phyloP scores from a whole-genome alignment of 352 stramenopile genomes.

The Globisporangium alternatum region DNA sequence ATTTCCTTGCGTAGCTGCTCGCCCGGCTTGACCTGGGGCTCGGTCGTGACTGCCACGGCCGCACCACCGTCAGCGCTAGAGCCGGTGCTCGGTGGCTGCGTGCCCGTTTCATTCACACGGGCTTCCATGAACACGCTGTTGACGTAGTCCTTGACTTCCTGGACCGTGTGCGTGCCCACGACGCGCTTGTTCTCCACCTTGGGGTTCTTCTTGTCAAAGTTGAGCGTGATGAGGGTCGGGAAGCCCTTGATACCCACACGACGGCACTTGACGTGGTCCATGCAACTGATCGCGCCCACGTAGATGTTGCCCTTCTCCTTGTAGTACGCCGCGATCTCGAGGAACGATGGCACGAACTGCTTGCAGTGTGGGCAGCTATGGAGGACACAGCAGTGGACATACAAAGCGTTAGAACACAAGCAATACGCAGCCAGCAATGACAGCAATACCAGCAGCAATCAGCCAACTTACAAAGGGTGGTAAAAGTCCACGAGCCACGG shows the following conservation, averaged over 20 bases:
- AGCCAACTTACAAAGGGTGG: slow-evolving; percentile 71
- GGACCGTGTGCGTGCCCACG: slow-evolving; percentile 73
- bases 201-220: slow-evolving; percentile 72
- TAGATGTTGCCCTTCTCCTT: slow-evolving; percentile 66
- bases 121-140: slow-evolving; percentile 55
- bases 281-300: slow-evolving; percentile 77
- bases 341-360: slow-evolving; percentile 64
- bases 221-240: slow-evolving; percentile 72
- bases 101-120: slow-evolving; percentile 68
- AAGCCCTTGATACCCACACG: slow-evolving; percentile 78
- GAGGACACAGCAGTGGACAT: slow-evolving; percentile 17
- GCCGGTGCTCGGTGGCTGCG: slow-evolving; percentile 31
- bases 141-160: slow-evolving; percentile 76
- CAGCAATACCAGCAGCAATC: background rate
- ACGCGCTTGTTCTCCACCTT: slow-evolving; percentile 68
- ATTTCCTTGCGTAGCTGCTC: slow-evolving; percentile 42
- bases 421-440: background rate
- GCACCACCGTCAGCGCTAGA: too few relatives aligned
- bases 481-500: slow-evolving; percentile 87
- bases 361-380: slow-evolving; percentile 79
- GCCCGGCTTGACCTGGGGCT: slow-evolving; percentile 22
- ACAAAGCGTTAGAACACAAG: background rate
- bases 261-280: slow-evolving; percentile 85
- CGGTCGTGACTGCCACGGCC: background rate
- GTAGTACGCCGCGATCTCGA: slow-evolving; percentile 69